phyloP scores from a whole-genome alignment of 495 filamentous ascomycete species.

The Lindgomyces ingoldianus region DNA sequence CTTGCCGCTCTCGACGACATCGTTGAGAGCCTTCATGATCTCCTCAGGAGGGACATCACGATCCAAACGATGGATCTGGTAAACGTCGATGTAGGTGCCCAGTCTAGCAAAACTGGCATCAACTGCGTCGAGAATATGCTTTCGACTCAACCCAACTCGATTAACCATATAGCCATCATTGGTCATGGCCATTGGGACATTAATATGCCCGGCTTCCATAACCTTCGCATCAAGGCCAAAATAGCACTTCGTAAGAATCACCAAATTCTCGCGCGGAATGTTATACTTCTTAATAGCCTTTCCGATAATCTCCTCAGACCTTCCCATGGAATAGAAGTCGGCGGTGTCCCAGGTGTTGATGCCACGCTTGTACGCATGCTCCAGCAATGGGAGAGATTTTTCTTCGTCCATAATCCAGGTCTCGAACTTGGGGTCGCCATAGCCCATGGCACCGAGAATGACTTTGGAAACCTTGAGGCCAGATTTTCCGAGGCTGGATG shows the following conservation, averaged over 20 bases:
- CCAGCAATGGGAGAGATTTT: slow-evolving; percentile 46
- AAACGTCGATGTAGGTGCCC: slow-evolving; percentile 70
- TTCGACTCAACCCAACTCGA: slow-evolving; percentile 41
- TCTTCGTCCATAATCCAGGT: slow-evolving; percentile 52
- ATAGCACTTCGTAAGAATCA: slow-evolving; percentile 51
- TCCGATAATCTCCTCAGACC: slow-evolving; percentile 51
- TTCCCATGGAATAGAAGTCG: slow-evolving; percentile 51
- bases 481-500: slow-evolving; percentile 43
- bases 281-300: slow-evolving; percentile 53
- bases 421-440: slow-evolving; percentile 45
- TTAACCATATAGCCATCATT: slow-evolving; percentile 48
- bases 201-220: slow-evolving; percentile 26
- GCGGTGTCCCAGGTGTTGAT: slow-evolving; percentile 37
- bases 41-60: slow-evolving; percentile 60
- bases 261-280: slow-evolving; percentile 50
- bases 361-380: slow-evolving; percentile 53
- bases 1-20: slow-evolving; percentile 59
- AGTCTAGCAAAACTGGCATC: slow-evolving; percentile 66
- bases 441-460: slow-evolving; percentile 53
- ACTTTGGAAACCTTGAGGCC: slow-evolving; percentile 52
- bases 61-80: slow-evolving; percentile 76
- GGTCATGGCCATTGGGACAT: slow-evolving; percentile 31
- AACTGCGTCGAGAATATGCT: slow-evolving; percentile 66
- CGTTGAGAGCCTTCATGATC: slow-evolving; percentile 67
- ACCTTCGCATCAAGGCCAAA: slow-evolving; percentile 14